Evolutionary conservation across 2,329 filamentous ascomycete genomes (phyloP).

Genomic region (Exophiala oligosperma): DNA sequence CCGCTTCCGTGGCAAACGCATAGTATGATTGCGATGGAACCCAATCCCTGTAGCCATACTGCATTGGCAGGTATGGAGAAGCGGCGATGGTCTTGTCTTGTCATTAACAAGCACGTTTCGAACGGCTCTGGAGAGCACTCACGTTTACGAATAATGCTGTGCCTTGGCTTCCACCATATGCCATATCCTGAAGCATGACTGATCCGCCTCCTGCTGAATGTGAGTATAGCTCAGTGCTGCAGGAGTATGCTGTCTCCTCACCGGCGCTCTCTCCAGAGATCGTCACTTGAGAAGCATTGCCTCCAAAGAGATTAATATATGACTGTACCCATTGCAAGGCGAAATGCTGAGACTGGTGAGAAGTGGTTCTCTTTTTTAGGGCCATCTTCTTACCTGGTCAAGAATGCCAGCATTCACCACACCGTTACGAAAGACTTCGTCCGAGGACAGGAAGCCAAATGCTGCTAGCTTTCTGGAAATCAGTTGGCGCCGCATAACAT

Average conservation of each 20-base stretch:
- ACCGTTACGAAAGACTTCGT: slow-evolving; percentile 55
- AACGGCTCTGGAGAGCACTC: slow-evolving; percentile 4
- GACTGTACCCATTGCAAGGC: slow-evolving; percentile 62
- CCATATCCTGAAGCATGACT: slow-evolving; percentile 54
- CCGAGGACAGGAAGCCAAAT: slow-evolving; percentile 53
- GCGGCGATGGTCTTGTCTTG: slow-evolving; percentile 37
- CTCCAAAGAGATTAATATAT: slow-evolving; percentile 58
- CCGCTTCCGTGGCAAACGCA: slow-evolving; percentile 44
- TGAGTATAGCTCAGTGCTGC: not conserved
- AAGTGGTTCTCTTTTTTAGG: not conserved
- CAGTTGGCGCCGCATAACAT: not conserved
- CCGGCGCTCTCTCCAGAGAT: slow-evolving; percentile 55
- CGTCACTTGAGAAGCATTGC: slow-evolving; percentile 51
- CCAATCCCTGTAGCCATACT: slow-evolving; percentile 52
- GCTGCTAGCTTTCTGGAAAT: slow-evolving; percentile 38
- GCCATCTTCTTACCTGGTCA: slow-evolving; percentile 48
- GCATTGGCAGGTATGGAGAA: slow-evolving; percentile 56
- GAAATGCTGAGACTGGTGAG: slow-evolving; percentile 39
- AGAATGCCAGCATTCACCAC: slow-evolving; percentile 64
- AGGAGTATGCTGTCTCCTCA: not conserved
- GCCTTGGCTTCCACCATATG: slow-evolving; percentile 47
- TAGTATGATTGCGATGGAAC: slow-evolving; percentile 49
- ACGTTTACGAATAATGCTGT: slow-evolving; percentile 39
- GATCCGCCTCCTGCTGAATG: not conserved
- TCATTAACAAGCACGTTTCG: not conserved